Conservation (phyloP, 1,139 yeast species). For the Wickerhamiella pararugosa region DNA sequence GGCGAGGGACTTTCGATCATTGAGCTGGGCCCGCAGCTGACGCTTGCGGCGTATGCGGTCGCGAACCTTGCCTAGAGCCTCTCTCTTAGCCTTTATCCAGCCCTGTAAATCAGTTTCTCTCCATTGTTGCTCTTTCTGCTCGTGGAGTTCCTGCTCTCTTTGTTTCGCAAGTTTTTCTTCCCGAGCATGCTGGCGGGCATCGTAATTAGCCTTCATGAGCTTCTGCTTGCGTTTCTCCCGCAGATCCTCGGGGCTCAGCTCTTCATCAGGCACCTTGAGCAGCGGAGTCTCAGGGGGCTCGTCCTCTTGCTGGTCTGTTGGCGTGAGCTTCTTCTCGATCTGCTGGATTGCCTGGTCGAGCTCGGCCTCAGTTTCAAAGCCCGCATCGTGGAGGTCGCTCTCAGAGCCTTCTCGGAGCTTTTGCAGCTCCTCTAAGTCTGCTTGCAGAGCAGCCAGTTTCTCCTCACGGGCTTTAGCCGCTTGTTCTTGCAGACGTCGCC, state of each 20-base stretch:
- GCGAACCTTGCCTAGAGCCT: slow-evolving; percentile 41
- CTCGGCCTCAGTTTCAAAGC: slow-evolving; percentile 61
- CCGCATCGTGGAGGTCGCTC: slow-evolving; percentile 34
- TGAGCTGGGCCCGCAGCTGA: slow-evolving; percentile 60
- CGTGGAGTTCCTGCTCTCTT: slow-evolving; percentile 36
- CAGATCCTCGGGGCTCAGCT: slow-evolving; percentile 61
- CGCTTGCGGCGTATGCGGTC: slow-evolving; percentile 49
- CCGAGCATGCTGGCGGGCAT: slow-evolving; percentile 72
- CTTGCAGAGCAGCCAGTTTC: slow-evolving; percentile 64
- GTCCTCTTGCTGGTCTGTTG: slow-evolving; percentile 36
- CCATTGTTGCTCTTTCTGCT: slow-evolving; percentile 54
- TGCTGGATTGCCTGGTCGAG: slow-evolving; percentile 56
- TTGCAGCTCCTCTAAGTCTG: slow-evolving; percentile 47
- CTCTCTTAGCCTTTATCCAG: slow-evolving; percentile 66
- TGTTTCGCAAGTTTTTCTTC: slow-evolving; percentile 58
- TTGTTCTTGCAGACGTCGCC: slow-evolving; percentile 79
- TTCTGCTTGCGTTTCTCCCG: slow-evolving; percentile 79
- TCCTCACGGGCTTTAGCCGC: slow-evolving; percentile 76
- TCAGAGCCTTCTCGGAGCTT: slow-evolving; percentile 27
- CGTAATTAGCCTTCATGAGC: slow-evolving; percentile 71
- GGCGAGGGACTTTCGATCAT: slow-evolving; percentile 79
- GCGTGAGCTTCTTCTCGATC: slow-evolving; percentile 50
- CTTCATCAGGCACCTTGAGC: slow-evolving; percentile 65
- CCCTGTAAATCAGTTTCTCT: slow-evolving; percentile 56
- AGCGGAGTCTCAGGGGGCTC: slow-evolving; percentile 63